phyloP scores from a whole-genome alignment of 108 stramenopile species.

The Schizochytrium sp. region DNA sequence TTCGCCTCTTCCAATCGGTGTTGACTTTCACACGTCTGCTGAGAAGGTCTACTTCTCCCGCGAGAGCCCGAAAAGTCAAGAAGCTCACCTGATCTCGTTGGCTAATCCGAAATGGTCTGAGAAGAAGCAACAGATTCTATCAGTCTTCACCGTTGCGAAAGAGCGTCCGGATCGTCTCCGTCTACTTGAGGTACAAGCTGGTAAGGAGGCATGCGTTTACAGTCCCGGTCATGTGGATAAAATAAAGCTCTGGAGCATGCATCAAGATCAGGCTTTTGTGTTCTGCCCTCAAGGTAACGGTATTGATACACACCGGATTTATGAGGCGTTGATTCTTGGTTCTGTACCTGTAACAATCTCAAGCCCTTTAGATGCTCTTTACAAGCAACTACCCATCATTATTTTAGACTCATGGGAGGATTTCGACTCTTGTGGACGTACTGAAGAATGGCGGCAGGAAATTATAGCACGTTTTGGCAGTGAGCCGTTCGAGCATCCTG shows the following conservation, averaged over 20 bases:
- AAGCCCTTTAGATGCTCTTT: slow-evolving; percentile 61
- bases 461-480: neutral
- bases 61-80: neutral
- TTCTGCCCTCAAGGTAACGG: slow-evolving; percentile 62
- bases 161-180: neutral
- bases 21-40: neutral
- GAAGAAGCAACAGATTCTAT: neutral
- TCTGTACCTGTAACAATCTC: slow-evolving; percentile 59
- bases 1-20: neutral
- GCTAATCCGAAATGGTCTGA: neutral
- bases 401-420: slow-evolving; percentile 59
- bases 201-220: neutral
- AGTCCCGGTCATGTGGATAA: neutral
- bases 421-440: neutral
- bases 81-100: neutral
- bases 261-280: neutral
- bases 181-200: neutral
- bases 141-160: neutral
- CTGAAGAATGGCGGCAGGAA: neutral
- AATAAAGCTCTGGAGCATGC: neutral
- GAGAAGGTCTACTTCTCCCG: neutral
- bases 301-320: slow-evolving; percentile 62
- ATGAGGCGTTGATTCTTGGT: slow-evolving; percentile 65
- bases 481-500: neutral
- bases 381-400: slow-evolving; percentile 57